Conservation (phyloP, 2,329 filamentous ascomycete species). For the Neonectria sp. region DNA sequence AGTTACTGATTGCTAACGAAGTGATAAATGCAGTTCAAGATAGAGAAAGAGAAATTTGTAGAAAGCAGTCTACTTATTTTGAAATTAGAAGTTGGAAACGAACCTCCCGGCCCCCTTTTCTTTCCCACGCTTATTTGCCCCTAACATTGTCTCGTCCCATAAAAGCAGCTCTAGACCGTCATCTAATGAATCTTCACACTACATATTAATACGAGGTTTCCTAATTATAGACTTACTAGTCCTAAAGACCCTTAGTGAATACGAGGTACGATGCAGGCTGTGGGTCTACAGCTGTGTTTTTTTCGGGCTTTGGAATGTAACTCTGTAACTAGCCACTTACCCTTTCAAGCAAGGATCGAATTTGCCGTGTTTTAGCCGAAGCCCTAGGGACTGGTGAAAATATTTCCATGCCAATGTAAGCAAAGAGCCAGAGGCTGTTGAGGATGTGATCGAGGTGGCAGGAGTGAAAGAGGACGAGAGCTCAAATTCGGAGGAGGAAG, state of each 20-base stretch:
- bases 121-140: slow-evolving; percentile 9
- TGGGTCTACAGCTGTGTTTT: neutral
- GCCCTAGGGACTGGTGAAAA: no score
- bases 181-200: neutral
- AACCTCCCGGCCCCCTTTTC: neutral
- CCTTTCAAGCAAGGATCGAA: no score
- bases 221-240: slow-evolving; percentile 1
- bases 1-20: neutral
- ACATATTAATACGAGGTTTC: neutral
- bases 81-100: neutral
- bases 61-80: neutral
- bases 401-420: no score
- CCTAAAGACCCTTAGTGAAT: neutral
- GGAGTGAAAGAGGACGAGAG: no score
- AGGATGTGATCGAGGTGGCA: no score
- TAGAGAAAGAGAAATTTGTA: neutral
- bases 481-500: no score
- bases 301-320: neutral
- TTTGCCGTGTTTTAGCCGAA: no score
- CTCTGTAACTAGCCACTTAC: no score
- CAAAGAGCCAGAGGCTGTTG: no score
- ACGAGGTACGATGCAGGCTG: neutral
- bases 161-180: slow-evolving; percentile 6
- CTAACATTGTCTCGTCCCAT: neutral
- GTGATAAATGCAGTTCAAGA: neutral